These are phyloP conservation scores for Aspergillus uvarum DNA, from an alignment of 2,329 filamentous ascomycete genomes.

Conservation along the genomic window DNA sequence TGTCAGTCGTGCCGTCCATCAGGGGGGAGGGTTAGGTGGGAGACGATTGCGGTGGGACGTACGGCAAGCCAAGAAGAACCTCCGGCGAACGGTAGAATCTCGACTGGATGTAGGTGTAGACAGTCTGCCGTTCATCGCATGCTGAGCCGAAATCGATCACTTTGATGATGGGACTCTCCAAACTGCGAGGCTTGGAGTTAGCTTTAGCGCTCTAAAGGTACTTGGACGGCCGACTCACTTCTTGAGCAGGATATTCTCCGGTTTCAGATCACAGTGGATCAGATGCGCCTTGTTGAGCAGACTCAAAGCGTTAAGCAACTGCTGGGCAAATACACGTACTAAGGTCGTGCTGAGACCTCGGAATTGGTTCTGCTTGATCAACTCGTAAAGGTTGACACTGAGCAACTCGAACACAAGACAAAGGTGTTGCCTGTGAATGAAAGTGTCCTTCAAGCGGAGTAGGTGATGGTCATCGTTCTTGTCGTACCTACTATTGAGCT, in stretches of 20 bases:
- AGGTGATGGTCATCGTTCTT: slow-evolving; percentile 99
- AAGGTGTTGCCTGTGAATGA: slow-evolving; percentile 95
- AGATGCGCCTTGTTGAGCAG: slow-evolving; percentile 92
- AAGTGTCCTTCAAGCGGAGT: slow-evolving; percentile 91
- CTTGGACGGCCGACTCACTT: slow-evolving; percentile 57
- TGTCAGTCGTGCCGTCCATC: slow-evolving; percentile 1
- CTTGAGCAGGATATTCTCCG: slow-evolving; percentile 95
- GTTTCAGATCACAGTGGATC: slow-evolving; percentile 97
- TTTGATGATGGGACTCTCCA: slow-evolving; percentile 99
- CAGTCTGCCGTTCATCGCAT: slow-evolving; percentile 95
- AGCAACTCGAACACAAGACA: slow-evolving; percentile 95
- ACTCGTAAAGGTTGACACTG: slow-evolving; percentile 95
- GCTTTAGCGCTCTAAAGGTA: background rate
- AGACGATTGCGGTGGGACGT: slow-evolving; percentile 27
- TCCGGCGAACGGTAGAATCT: slow-evolving; percentile 97
- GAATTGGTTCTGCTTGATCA: slow-evolving; percentile 99
- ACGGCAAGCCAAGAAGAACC: slow-evolving; percentile 86
- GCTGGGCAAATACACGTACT: slow-evolving; percentile 95
- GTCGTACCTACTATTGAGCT: slow-evolving; percentile 97
- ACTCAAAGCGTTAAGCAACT: slow-evolving; percentile 87
- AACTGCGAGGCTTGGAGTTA: slow-evolving; percentile 43
- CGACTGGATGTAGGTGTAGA: slow-evolving; percentile 99
- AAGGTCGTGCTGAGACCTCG: slow-evolving; percentile 93
- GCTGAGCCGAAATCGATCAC: slow-evolving; percentile 99
- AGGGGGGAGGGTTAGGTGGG: background rate